A percentile compares a stretch with the other conserved stretches of the same genome.
phyloP scores from a whole-genome alignment of 106 monocot species.

The Apostasia shenzhenica region DNA sequence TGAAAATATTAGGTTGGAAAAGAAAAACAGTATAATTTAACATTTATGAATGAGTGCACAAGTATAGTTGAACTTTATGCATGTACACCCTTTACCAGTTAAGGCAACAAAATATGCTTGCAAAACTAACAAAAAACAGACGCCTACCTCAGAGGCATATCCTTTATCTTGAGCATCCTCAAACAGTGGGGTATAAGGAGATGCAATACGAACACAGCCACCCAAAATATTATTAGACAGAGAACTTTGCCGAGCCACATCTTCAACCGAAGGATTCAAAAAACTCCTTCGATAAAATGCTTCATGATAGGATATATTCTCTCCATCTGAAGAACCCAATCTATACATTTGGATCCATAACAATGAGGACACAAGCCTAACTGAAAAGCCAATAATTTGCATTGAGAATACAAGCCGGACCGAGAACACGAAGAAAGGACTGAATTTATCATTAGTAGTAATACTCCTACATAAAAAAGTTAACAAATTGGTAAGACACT shows the following conservation, averaged over 20 bases:
- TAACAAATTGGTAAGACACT: neutral
- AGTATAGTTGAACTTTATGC: neutral
- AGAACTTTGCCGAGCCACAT: constrained; percentile 25
- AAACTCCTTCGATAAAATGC: constrained; percentile 38
- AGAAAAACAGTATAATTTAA: too few relatives aligned
- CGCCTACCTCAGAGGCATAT: constrained; percentile 22
- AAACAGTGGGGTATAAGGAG: constrained; percentile 41
- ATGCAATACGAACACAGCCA: constrained; percentile 35
- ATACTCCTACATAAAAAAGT: constrained; percentile 27
- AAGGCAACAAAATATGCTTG: too few relatives aligned
- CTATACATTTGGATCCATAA: constrained; percentile 58
- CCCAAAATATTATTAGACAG: constrained; percentile 35
- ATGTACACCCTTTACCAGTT: neutral
- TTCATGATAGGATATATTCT: constrained; percentile 14
- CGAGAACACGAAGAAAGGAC: constrained; percentile 32
- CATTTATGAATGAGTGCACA: too few relatives aligned
- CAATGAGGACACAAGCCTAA: constrained; percentile 45
- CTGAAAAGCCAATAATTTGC: constrained; percentile 56
- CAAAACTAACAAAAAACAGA: neutral
- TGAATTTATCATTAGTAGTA: constrained; percentile 29
- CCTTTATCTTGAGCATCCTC: constrained; percentile 39
- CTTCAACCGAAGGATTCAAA: constrained; percentile 23
- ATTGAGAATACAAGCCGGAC: constrained; percentile 32
- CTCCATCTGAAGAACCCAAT: constrained; percentile 25
- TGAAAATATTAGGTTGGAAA: too few relatives aligned